phyloP scores from a whole-genome alignment of 176 grass and related monocot species.

The Calamus simplicifolius region DNA sequence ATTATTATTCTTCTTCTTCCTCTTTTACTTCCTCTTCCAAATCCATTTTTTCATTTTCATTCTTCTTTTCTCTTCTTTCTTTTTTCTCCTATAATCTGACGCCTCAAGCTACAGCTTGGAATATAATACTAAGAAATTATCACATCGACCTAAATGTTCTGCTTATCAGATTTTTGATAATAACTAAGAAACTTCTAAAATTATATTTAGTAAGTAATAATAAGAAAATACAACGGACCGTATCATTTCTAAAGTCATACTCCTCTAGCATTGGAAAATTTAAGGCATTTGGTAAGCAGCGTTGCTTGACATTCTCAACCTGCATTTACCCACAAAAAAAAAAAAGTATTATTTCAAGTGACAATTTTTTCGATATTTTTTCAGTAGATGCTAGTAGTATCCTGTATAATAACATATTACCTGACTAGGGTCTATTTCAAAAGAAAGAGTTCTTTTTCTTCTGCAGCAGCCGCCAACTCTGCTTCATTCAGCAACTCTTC shows the following conservation, averaged over 20 bases:
- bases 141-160: too few relatives aligned
- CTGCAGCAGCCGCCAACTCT: constrained; percentile 69
- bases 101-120: too few relatives aligned
- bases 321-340: constrained; percentile 5
- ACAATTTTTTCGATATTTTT: neutral
- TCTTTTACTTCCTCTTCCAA: too few relatives aligned
- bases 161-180: too few relatives aligned
- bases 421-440: constrained; percentile 72
- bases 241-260: constrained; percentile 95
- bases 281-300: constrained; percentile 80
- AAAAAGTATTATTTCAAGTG: neutral
- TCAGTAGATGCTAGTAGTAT: too few relatives aligned
- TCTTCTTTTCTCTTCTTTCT: too few relatives aligned
- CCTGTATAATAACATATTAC: constrained; percentile 22
- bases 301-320: constrained; percentile 89
- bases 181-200: too few relatives aligned
- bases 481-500: constrained; percentile 68
- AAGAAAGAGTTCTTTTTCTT: constrained; percentile 93
- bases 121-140: too few relatives aligned
- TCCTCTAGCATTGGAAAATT: constrained; percentile 93
- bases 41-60: too few relatives aligned
- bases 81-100: too few relatives aligned
- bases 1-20: too few relatives aligned
- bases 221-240: constrained; percentile 24
- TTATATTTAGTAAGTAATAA: too few relatives aligned